Evolutionary conservation across 2,329 filamentous ascomycete genomes (phyloP).

Genomic region (Arthroderma sp.): DNA sequence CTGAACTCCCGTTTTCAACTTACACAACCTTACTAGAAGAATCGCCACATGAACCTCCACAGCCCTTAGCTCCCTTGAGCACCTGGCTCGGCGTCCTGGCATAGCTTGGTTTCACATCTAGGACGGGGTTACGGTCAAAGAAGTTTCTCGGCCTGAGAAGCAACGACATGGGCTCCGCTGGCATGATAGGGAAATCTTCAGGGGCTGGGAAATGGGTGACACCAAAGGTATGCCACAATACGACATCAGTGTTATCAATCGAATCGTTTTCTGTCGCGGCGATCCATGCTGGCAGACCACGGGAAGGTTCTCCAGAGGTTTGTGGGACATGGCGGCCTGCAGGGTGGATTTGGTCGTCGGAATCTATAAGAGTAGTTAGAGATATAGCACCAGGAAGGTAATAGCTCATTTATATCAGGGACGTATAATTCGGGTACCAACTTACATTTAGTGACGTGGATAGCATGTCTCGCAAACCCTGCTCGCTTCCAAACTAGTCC

Average conservation of each 20-base stretch:
- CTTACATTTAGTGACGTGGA: conserved; percentile 82
- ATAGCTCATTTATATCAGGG: conserved; percentile 2
- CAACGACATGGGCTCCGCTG: conserved; percentile 69
- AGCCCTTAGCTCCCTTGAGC: conserved; percentile 25
- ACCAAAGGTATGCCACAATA: conserved; percentile 90
- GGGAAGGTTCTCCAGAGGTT: conserved; percentile 64
- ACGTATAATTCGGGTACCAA: conserved; percentile 8
- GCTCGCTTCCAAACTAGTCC: conserved; percentile 81
- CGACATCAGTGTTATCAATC: conserved; percentile 71
- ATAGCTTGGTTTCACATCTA: conserved; percentile 70
- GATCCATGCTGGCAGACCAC: conserved; percentile 65
- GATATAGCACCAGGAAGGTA: conserved; percentile 1
- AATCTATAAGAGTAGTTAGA: conserved; percentile 38
- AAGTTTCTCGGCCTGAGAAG: conserved; percentile 70
- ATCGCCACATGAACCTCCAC: conserved; percentile 20
- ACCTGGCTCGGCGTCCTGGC: conserved; percentile 59
- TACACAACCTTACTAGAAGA: conserved; percentile 27
- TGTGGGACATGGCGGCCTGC: conserved; percentile 80
- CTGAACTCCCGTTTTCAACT: conserved; percentile 1
- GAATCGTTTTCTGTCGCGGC: conserved; percentile 47
- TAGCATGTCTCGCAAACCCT: conserved; percentile 72
- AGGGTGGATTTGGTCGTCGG: conserved; percentile 69
- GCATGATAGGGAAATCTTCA: conserved; percentile 90
- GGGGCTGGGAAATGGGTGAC: conserved; percentile 79
- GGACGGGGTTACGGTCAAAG: conserved; percentile 63